phyloP scores from a whole-genome alignment of 1,139 yeast genomes.

The Tardiomyces depauwii region DNA sequence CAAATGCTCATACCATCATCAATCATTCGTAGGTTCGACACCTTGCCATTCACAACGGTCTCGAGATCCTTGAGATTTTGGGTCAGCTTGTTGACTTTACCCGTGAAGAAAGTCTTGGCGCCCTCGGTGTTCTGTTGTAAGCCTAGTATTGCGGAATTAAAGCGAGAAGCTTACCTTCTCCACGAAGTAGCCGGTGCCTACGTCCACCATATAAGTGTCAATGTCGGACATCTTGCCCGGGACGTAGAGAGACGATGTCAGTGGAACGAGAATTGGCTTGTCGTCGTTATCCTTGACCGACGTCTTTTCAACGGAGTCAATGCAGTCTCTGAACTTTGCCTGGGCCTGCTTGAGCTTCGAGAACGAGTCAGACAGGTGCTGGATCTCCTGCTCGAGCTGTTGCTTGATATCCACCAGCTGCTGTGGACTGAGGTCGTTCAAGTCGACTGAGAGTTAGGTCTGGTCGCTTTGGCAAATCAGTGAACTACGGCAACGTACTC shows the following conservation, averaged over 20 bases:
- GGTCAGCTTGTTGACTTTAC: slow-evolving; percentile 60
- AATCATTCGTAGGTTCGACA: slow-evolving; percentile 20
- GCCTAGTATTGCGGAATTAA: neutral
- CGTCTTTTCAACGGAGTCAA: slow-evolving; percentile 52
- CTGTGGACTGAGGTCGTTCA: slow-evolving; percentile 63
- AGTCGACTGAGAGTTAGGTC: slow-evolving; percentile 29
- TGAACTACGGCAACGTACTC: too few species aligned
- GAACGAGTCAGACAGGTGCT: slow-evolving; percentile 74
- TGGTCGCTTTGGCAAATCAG: too few species aligned
- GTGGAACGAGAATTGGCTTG: slow-evolving; percentile 63
- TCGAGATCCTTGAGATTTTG: slow-evolving; percentile 67
- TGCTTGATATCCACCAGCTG: slow-evolving; percentile 78
- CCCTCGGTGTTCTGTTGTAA: slow-evolving; percentile 36
- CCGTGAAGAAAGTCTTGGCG: slow-evolving; percentile 61
- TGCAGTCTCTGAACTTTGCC: slow-evolving; percentile 72
- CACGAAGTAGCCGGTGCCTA: slow-evolving; percentile 93
- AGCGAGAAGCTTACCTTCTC: slow-evolving; percentile 37
- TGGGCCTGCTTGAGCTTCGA: slow-evolving; percentile 81
- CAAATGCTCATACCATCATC: slow-evolving; percentile 20
- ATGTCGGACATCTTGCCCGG: slow-evolving; percentile 60
- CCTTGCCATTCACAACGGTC: slow-evolving; percentile 41
- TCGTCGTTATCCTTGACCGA: slow-evolving; percentile 34
- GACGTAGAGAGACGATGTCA: slow-evolving; percentile 79
- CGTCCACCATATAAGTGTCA: slow-evolving; percentile 73
- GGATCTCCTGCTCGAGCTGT: slow-evolving; percentile 75